A percentile compares a stretch with the other conserved stretches of the same genome.
These are phyloP conservation scores for Cladosporium velox DNA, from an alignment of 2,329 filamentous ascomycete species.

Conservation along the genomic window DNA sequence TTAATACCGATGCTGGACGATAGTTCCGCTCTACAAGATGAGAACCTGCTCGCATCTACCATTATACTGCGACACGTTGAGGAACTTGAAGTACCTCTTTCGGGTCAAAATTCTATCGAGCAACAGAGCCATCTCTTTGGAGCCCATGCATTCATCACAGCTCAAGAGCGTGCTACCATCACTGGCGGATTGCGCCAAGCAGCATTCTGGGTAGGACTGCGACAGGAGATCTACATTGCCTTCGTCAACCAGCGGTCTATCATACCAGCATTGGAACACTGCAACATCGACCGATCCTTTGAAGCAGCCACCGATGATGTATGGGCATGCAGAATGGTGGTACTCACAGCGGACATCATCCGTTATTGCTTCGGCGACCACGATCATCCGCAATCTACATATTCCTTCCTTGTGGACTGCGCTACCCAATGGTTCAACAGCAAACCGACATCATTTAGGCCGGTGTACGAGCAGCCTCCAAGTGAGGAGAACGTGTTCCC, in stretches of 20 bases:
- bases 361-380: slow-evolving; percentile 61
- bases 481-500: slow-evolving; percentile 53
- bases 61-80: slow-evolving; percentile 61
- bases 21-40: slow-evolving; percentile 46
- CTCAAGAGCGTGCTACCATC: slow-evolving; percentile 34
- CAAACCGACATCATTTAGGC: slow-evolving; percentile 56
- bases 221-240: slow-evolving; percentile 62
- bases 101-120: slow-evolving; percentile 28
- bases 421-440: slow-evolving; percentile 50
- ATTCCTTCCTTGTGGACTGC: slow-evolving; percentile 50
- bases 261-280: slow-evolving; percentile 54
- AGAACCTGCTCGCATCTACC: slow-evolving; percentile 56
- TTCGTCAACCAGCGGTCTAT: slow-evolving; percentile 45
- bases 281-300: slow-evolving; percentile 55
- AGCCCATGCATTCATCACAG: slow-evolving; percentile 39
- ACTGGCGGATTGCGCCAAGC: slow-evolving; percentile 48
- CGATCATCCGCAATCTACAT: slow-evolving; percentile 38
- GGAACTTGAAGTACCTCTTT: slow-evolving; percentile 51
- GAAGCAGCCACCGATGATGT: slow-evolving; percentile 53
- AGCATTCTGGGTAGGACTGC: slow-evolving; percentile 58
- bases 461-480: slow-evolving; percentile 52
- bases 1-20: slow-evolving; percentile 52
- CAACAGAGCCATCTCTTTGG: slow-evolving; percentile 36
- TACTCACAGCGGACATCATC: slow-evolving; percentile 64
- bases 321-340: slow-evolving; percentile 63